Evolutionary conservation across 2,329 filamentous ascomycete species (phyloP).

Genomic region (Xenosphaeropsis pyriputrescens): DNA sequence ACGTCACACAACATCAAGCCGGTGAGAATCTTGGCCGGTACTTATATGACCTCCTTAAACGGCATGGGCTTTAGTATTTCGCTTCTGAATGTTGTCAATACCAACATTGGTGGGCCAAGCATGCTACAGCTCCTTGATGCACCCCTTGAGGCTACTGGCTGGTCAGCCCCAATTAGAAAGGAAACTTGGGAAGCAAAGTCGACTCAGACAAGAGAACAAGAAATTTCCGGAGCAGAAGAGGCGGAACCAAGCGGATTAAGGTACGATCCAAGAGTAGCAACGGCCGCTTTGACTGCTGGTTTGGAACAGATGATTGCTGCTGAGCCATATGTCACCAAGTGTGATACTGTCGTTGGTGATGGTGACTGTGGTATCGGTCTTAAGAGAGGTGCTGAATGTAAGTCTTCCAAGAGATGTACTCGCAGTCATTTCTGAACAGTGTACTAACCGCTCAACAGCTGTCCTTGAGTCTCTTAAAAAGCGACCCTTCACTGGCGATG

Average conservation of each 20-base stretch:
- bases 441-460: too few relatives aligned
- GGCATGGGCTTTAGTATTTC: conserved; percentile 59
- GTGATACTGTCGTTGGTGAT: conserved; percentile 57
- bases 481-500: conserved; percentile 34
- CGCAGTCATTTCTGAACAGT: too few relatives aligned
- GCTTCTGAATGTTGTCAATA: conserved; percentile 45
- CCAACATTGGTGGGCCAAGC: conserved; percentile 24
- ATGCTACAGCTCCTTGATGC: conserved; percentile 54
- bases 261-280: conserved; percentile 22
- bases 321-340: conserved; percentile 51
- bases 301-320: conserved; percentile 44
- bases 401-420: neutral
- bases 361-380: conserved; percentile 59
- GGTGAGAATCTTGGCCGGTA: conserved; percentile 45
- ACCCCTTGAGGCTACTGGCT: conserved; percentile 51
- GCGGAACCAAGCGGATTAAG: conserved; percentile 17
- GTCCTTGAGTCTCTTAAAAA: conserved; percentile 10
- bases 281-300: conserved; percentile 35
- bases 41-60: conserved; percentile 60
- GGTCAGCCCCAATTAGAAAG: conserved; percentile 43
- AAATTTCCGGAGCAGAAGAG: conserved; percentile 14
- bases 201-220: conserved; percentile 16
- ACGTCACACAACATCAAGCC: conserved; percentile 43
- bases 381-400: conserved; percentile 50
- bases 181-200: conserved; percentile 40